phyloP scores from a whole-genome alignment of 2,329 filamentous ascomycete species.

The Diaporthe sp. region DNA sequence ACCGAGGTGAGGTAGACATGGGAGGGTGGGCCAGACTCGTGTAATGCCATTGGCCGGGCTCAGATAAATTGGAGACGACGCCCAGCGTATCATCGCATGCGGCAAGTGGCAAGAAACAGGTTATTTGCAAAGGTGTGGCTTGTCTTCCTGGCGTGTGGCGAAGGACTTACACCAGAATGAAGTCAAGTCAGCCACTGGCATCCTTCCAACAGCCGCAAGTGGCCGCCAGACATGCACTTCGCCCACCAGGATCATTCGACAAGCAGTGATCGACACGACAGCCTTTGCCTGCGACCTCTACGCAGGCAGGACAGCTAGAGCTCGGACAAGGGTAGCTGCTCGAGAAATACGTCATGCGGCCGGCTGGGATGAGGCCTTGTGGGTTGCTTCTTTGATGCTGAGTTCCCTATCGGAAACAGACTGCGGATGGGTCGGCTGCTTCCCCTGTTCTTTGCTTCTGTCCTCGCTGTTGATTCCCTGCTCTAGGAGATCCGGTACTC shows the following conservation, averaged over 20 bases:
- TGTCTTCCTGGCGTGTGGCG: conserved; percentile 40
- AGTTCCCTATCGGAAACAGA: conserved; percentile 14
- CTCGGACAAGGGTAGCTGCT: conserved; percentile 21
- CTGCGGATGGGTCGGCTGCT: background rate
- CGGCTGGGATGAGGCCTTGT: conserved; percentile 6
- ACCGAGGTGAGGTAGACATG: conserved; percentile 18
- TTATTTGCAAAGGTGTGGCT: conserved; percentile 43
- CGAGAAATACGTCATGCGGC: conserved; percentile 35
- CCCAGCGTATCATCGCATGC: conserved; percentile 37
- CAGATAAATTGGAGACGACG: conserved; percentile 4
- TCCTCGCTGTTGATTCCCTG: background rate
- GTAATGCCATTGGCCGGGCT: conserved; percentile 40
- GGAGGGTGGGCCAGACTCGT: conserved; percentile 28
- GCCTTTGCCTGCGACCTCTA: background rate
- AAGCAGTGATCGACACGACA: conserved; percentile 33
- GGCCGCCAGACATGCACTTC: conserved; percentile 16
- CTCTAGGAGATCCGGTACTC: background rate
- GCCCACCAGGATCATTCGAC: conserved; percentile 28
- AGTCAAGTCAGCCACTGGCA: conserved; percentile 25
- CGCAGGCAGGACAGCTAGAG: background rate
- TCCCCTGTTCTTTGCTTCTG: background rate
- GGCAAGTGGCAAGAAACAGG: conserved; percentile 41
- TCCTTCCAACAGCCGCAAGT: conserved; percentile 16
- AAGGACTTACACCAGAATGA: conserved; percentile 41
- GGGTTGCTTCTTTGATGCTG: conserved; percentile 20